Evolutionary conservation across 1,139 yeast species (phyloP).

Genomic region (Yamadazyma diospyri): DNA sequence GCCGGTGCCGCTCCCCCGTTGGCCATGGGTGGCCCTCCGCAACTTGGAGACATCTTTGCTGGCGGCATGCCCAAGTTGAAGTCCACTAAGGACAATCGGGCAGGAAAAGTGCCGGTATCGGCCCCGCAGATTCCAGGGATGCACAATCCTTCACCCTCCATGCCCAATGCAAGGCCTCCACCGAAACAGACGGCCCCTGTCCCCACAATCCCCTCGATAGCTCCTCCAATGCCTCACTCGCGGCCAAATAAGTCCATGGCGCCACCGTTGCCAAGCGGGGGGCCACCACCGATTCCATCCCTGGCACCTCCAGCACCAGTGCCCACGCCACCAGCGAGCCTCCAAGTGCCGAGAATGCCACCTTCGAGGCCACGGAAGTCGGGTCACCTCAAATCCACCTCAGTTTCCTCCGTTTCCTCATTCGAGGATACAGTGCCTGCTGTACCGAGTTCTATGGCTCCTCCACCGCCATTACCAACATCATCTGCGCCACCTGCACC

Average conservation of each 20-base stretch:
- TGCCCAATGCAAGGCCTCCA: constrained; percentile 26
- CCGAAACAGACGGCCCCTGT: constrained; percentile 22
- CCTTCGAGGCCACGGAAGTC: constrained; percentile 31
- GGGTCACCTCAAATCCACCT: constrained; percentile 22
- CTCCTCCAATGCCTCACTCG: constrained; percentile 2
- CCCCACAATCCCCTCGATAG: constrained; percentile 18
- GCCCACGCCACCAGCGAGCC: constrained; percentile 13
- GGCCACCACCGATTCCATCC: constrained; percentile 9
- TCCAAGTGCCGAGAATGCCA: constrained; percentile 27
- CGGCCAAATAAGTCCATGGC: constrained; percentile 4
- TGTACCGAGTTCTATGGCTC: too few species aligned
- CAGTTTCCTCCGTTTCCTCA: constrained; percentile 18
- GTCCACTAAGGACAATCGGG: constrained; percentile 46
- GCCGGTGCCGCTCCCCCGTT: constrained; percentile 9
- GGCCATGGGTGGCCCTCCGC: constrained; percentile 34
- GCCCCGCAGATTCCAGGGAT: constrained; percentile 32
- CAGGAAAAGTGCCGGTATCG: constrained; percentile 39
- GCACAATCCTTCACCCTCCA: constrained; percentile 28
- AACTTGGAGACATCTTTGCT: constrained; percentile 76
- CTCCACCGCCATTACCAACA: too few species aligned
- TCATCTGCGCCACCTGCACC: too few species aligned
- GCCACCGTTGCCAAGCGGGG: constrained; percentile 9
- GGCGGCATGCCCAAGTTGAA: constrained; percentile 83
- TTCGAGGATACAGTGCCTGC: too few species aligned
- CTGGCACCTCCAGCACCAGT: constrained; percentile 11